These are phyloP conservation scores for Sporobolomyces phaffii DNA, from an alignment of 768 basidiomycete species.

Conservation along the genomic window DNA sequence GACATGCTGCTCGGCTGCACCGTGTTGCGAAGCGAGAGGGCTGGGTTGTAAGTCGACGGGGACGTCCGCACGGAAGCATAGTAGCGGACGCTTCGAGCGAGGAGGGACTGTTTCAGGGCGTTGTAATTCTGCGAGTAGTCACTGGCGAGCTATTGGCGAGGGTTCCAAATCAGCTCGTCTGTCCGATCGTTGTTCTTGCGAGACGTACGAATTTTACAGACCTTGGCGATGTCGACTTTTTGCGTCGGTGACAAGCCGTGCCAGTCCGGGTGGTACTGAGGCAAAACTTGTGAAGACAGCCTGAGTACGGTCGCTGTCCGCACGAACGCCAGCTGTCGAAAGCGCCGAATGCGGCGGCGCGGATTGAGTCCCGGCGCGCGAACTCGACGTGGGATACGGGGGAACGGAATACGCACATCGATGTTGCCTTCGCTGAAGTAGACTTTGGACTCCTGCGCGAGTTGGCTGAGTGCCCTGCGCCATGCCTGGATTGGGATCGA, in stretches of 20 bases:
- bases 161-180: neutral
- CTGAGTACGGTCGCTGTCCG: constrained; percentile 10
- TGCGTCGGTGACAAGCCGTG: neutral
- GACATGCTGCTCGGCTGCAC: constrained; percentile 9
- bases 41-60: neutral
- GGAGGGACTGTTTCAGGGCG: neutral
- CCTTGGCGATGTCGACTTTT: neutral
- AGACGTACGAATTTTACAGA: neutral
- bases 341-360: too few species aligned
- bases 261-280: constrained; percentile 15
- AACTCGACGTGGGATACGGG: too few species aligned
- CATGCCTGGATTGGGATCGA: neutral
- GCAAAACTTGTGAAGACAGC: constrained; percentile 11
- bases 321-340: constrained; percentile 12
- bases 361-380: too few species aligned
- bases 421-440: constrained; percentile 11
- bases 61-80: neutral
- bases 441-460: constrained; percentile 9
- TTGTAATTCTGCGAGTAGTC: neutral
- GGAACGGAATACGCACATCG: constrained; percentile 11
- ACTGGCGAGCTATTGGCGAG: neutral
- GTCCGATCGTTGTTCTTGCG: neutral
- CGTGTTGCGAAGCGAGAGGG: constrained; percentile 34
- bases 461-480: neutral
- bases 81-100: neutral